Conservation (phyloP, 140 eudicot genomes). For the Ambrosia hybrid region DNA sequence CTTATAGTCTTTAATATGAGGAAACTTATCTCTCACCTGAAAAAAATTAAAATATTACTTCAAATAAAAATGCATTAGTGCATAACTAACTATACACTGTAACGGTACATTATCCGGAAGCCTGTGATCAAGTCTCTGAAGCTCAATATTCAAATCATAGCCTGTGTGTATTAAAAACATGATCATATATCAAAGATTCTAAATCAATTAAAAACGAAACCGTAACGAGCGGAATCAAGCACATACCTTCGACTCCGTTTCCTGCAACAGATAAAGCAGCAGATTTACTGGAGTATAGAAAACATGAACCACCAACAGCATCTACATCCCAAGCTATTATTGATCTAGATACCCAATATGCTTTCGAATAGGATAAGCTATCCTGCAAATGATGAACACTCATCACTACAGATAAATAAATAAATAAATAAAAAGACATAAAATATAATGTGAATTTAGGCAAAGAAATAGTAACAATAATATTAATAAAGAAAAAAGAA, state of each 20-base stretch:
- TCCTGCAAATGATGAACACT: conserved; percentile 49
- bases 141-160: conserved; percentile 52
- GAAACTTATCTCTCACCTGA: conserved; percentile 81
- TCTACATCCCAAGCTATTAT: conserved; percentile 80
- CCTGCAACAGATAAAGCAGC: conserved; percentile 56
- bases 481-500: background rate
- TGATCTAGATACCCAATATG: conserved; percentile 76
- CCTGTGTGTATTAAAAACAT: conserved; percentile 48
- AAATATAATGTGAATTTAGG: background rate
- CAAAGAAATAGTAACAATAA: background rate
- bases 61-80: too few species aligned
- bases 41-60: background rate
- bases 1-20: conserved; percentile 68
- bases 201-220: conserved; percentile 16
- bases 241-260: conserved; percentile 60
- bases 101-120: conserved; percentile 67
- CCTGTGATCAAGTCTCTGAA: conserved; percentile 44
- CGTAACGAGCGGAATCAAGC: conserved; percentile 15
- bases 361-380: conserved; percentile 52
- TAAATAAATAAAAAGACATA: too few species aligned
- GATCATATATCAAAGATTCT: background rate
- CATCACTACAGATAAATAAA: too few species aligned
- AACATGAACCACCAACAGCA: conserved; percentile 54
- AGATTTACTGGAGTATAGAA: conserved; percentile 60
- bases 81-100: background rate